phyloP scores from a whole-genome alignment of 768 basidiomycete genomes.

The Termitomyces eurrhizus region DNA sequence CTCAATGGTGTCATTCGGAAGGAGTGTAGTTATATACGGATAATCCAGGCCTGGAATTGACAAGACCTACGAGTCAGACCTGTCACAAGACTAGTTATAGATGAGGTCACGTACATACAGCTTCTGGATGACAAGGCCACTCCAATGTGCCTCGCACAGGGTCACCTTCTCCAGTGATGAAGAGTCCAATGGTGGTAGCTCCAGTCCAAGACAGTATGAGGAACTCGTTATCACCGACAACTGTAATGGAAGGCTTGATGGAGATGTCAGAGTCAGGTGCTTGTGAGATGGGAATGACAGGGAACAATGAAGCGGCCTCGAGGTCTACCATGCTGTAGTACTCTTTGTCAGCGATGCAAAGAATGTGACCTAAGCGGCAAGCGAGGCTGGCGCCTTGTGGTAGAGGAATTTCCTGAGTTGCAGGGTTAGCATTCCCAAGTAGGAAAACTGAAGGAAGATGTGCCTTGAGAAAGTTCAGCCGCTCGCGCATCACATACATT shows the following conservation, averaged over 20 bases:
- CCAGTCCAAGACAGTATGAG: constrained; percentile 86
- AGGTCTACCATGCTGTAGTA: constrained; percentile 81
- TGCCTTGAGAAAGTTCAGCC: constrained; percentile 60
- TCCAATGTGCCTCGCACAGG: constrained; percentile 87
- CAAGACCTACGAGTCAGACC: not conserved
- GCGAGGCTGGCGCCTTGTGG: constrained; percentile 56
- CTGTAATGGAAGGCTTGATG: constrained; percentile 66
- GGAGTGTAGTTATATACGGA: constrained; percentile 74
- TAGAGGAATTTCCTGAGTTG: constrained; percentile 64
- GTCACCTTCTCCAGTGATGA: constrained; percentile 80
- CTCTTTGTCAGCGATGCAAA: constrained; percentile 74
- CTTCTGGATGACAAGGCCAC: constrained; percentile 76
- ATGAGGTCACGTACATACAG: constrained; percentile 55
- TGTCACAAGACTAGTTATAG: not conserved
- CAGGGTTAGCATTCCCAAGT: not conserved
- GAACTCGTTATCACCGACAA: constrained; percentile 77
- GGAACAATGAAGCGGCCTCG: constrained; percentile 61
- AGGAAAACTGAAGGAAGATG: not conserved
- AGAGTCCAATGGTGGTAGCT: constrained; percentile 75
- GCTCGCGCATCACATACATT: constrained; percentile 63
- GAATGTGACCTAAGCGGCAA: constrained; percentile 52
- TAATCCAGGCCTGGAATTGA: constrained; percentile 64
- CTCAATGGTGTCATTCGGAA: constrained; percentile 76
- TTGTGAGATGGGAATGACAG: constrained; percentile 79
- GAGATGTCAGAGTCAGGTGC: constrained; percentile 36